Percentiles rank a stretch among this genome's conserved stretches.
Conservation (phyloP, 108 stramenopile genomes). For the Skeletonema tropicum region DNA sequence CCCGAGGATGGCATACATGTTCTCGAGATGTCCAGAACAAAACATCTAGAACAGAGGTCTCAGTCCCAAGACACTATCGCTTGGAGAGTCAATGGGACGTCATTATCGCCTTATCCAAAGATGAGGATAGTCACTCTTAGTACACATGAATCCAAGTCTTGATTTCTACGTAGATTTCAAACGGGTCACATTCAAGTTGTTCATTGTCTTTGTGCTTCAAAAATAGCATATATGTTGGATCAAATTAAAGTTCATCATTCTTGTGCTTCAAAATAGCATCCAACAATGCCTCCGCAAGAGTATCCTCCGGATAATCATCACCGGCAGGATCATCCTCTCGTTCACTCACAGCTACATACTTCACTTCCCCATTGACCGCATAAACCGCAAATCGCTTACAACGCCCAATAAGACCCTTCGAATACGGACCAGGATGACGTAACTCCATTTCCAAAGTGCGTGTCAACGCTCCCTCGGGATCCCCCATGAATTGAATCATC, state of each 20-base stretch:
- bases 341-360: conserved; percentile 43
- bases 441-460: conserved; percentile 48
- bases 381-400: conserved; percentile 56
- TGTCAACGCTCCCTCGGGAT: conserved; percentile 41
- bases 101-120: conserved; percentile 31
- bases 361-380: conserved; percentile 45
- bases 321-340: conserved; percentile 54
- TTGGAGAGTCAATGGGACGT: conserved; percentile 28
- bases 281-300: conserved; percentile 44
- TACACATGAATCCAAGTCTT: neutral
- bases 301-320: conserved; percentile 43
- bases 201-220: neutral
- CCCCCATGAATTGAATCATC: conserved; percentile 41
- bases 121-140: conserved; percentile 3
- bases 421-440: conserved; percentile 43
- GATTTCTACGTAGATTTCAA: neutral
- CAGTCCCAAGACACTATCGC: conserved; percentile 3
- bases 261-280: conserved; percentile 40
- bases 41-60: neutral
- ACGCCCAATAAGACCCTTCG: conserved; percentile 44
- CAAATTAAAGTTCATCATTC: conserved; percentile 31
- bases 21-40: neutral
- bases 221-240: neutral
- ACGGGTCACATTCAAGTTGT: neutral
- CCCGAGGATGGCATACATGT: neutral